These are phyloP conservation scores for Discostella stelligera DNA, from an alignment of 352 stramenopile genomes.

Conservation along the genomic window DNA sequence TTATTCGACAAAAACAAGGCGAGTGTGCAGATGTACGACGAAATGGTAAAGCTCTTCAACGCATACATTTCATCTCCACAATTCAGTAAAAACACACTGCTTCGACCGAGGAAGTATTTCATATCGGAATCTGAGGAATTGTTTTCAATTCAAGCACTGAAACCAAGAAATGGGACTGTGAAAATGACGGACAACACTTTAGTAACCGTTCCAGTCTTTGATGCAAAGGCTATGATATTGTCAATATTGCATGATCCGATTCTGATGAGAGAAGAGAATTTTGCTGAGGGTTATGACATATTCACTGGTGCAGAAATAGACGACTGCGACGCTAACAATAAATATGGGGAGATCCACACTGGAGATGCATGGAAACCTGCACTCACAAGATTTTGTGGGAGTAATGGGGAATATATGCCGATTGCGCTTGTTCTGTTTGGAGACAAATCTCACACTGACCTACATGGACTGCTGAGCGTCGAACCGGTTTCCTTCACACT, in stretches of 20 bases:
- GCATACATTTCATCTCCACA: background rate
- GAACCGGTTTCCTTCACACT: conserved; percentile 35
- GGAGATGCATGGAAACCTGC: too few species aligned
- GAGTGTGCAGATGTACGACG: background rate
- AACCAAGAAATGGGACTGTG: background rate
- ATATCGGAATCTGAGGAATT: background rate
- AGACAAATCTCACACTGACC: conserved; percentile 23
- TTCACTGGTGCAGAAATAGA: too few species aligned
- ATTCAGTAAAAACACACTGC: background rate
- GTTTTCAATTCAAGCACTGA: background rate
- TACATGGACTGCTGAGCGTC: conserved; percentile 17
- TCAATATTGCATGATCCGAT: conserved; percentile 21
- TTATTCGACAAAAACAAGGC: background rate
- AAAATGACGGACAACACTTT: background rate
- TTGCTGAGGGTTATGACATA: conserved; percentile 38
- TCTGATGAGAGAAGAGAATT: conserved; percentile 18
- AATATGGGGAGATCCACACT: too few species aligned
- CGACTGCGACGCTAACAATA: too few species aligned
- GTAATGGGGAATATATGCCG: too few species aligned
- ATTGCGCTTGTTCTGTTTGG: too few species aligned
- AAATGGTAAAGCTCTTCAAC: background rate
- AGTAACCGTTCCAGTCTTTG: conserved; percentile 13
- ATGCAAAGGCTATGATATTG: conserved; percentile 17
- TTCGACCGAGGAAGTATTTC: background rate
- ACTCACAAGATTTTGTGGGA: too few species aligned